phyloP scores from a whole-genome alignment of 2,329 filamentous ascomycete genomes.

The Tolypocladium guangdongense region DNA sequence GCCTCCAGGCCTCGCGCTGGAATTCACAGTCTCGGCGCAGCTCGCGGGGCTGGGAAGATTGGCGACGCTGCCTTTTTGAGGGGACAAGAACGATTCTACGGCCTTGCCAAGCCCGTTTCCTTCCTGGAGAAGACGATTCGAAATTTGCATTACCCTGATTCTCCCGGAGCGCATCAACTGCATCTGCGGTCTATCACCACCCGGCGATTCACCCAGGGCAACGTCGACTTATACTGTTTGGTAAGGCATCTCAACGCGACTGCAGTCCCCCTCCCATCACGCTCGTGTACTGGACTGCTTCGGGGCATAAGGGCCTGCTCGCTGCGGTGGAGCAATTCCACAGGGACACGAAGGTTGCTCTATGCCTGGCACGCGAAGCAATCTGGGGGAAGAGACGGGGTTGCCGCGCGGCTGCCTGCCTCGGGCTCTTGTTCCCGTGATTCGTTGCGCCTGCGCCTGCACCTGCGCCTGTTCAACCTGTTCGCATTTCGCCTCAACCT shows the following conservation, averaged over 20 bases:
- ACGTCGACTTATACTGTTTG: not conserved
- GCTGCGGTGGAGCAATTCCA: not conserved
- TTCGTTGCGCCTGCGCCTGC: not conserved
- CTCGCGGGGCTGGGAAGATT: constrained; percentile 8
- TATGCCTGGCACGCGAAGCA: not conserved
- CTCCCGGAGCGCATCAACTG: not conserved
- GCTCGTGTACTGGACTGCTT: not conserved
- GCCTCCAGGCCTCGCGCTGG: constrained; percentile 9
- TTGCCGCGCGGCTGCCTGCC: not conserved
- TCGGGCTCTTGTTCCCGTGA: not conserved
- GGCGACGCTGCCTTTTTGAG: not conserved
- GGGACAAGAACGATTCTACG: not conserved
- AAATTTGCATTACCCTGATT: not conserved
- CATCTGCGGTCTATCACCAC: not conserved
- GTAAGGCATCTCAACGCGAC: not conserved
- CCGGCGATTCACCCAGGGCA: not conserved
- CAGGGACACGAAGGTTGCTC: not conserved
- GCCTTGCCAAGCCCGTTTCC: not conserved
- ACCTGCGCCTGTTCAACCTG: not conserved
- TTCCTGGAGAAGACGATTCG: not conserved
- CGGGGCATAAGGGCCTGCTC: not conserved
- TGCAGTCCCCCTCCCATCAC: not conserved
- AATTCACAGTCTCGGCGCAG: constrained; percentile 12
- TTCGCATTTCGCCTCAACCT: not conserved
- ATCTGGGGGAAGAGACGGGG: not conserved